Conservation (phyloP, 2,329 filamentous ascomycete species). For the Parasarocladium wereldwijsianum region DNA sequence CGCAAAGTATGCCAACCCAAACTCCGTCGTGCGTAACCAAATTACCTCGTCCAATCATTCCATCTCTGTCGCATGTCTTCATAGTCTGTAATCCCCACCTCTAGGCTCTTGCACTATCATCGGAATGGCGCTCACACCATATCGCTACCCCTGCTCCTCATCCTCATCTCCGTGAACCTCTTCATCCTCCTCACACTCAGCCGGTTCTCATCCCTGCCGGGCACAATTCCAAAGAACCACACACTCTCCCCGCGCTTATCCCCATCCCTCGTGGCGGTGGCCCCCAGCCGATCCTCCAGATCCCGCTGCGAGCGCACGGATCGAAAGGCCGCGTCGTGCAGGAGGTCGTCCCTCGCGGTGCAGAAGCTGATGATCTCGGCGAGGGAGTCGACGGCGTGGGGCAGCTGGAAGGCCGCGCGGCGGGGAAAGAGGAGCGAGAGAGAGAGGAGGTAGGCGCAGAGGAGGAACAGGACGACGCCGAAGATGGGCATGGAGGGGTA, state of each 20-base stretch:
- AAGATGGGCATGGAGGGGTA: slow-evolving; percentile 61
- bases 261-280: slow-evolving; percentile 20
- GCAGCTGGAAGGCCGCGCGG: slow-evolving; percentile 48
- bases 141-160: too few relatives aligned
- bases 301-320: slow-evolving; percentile 52
- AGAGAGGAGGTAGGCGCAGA: slow-evolving; percentile 53
- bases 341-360: slow-evolving; percentile 54
- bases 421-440: slow-evolving; percentile 47
- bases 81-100: too few relatives aligned
- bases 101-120: too few relatives aligned
- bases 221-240: slow-evolving; percentile 33
- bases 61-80: too few relatives aligned
- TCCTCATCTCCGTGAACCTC: slow-evolving; percentile 25
- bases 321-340: slow-evolving; percentile 59
- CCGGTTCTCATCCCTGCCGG: slow-evolving; percentile 24
- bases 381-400: slow-evolving; percentile 57
- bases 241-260: slow-evolving; percentile 29
- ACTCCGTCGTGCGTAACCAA: too few relatives aligned
- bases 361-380: slow-evolving; percentile 69
- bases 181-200: slow-evolving; percentile 29
- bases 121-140: too few relatives aligned
- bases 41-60: too few relatives aligned
- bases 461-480: slow-evolving; percentile 56
- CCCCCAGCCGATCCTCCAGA: slow-evolving; percentile 52
- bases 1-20: neutral